phyloP scores from a whole-genome alignment of 257 asterid species.

The Penstemon eatonii region DNA sequence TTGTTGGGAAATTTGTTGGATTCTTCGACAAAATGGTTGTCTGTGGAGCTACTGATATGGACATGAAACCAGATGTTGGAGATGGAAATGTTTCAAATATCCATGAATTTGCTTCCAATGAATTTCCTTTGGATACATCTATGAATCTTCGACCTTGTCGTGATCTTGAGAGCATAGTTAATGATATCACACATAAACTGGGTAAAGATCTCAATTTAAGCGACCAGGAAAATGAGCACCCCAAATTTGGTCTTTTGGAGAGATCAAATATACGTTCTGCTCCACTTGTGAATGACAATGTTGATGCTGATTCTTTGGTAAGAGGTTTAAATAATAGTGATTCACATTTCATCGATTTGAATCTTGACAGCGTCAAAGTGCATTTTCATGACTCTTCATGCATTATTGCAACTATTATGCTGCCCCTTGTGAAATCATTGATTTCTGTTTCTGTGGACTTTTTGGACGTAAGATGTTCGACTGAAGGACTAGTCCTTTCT shows the following conservation, averaged over 20 bases:
- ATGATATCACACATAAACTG: constrained; percentile 44
- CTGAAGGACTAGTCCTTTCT: constrained; percentile 71
- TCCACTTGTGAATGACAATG: constrained; percentile 28
- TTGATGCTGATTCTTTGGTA: constrained; percentile 30
- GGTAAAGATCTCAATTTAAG: constrained; percentile 38
- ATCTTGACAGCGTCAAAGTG: constrained; percentile 45
- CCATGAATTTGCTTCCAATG: constrained; percentile 37
- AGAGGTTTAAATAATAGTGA: constrained; percentile 30
- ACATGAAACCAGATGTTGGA: constrained; percentile 34
- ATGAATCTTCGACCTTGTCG: constrained; percentile 34
- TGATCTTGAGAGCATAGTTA: constrained; percentile 40
- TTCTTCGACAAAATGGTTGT: constrained; percentile 51
- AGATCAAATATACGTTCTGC: constrained; percentile 28
- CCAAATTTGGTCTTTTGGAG: constrained; percentile 31
- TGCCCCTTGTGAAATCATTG: constrained; percentile 53
- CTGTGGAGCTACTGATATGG: constrained; percentile 38
- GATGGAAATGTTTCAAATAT: constrained; percentile 32
- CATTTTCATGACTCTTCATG: constrained; percentile 88
- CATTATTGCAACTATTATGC: constrained; percentile 59
- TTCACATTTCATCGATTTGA: constrained; percentile 44
- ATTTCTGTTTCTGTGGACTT: constrained; percentile 44
- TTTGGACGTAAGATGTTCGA: constrained; percentile 62
- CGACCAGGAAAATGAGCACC: constrained; percentile 34
- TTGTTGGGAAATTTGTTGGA: constrained; percentile 57
- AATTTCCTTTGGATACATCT: constrained; percentile 41